phyloP scores from a whole-genome alignment of 2,329 filamentous ascomycete species.

The Microdochium trichocladiopsis region DNA sequence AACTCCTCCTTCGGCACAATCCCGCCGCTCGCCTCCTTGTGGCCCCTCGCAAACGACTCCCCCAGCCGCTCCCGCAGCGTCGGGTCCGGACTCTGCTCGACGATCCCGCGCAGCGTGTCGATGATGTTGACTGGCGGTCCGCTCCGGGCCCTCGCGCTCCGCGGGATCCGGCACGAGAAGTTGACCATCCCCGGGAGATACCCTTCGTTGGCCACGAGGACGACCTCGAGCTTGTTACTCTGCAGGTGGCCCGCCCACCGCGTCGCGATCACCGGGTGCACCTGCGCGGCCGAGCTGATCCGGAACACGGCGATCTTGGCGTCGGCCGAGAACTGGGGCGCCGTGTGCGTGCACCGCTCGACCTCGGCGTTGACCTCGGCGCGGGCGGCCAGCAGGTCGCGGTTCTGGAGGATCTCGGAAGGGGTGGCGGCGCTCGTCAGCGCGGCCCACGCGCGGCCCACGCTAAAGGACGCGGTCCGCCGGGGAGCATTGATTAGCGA shows the following conservation, averaged over 20 bases:
- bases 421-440: constrained; percentile 44
- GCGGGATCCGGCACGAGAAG: constrained; percentile 58
- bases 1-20: constrained; percentile 55
- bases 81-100: constrained; percentile 28
- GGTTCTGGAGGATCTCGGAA: constrained; percentile 39
- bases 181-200: constrained; percentile 58
- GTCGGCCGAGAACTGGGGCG: constrained; percentile 57
- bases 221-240: constrained; percentile 51
- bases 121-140: constrained; percentile 55
- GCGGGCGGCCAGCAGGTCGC: constrained; percentile 43
- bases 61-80: constrained; percentile 43
- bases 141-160: constrained; percentile 43
- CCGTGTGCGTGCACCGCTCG: constrained; percentile 51
- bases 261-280: constrained; percentile 62
- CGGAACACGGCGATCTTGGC: constrained; percentile 55
- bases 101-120: constrained; percentile 44
- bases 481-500: constrained; percentile 59
- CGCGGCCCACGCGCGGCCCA: constrained; percentile 52
- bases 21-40: constrained; percentile 61
- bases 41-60: constrained; percentile 57
- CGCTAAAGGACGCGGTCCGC: constrained; percentile 53
- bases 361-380: constrained; percentile 55
- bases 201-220: constrained; percentile 61
- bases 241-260: constrained; percentile 57
- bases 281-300: constrained; percentile 52